Conservation (phyloP, 306 rosid species). For the Fragaria iinumae region DNA sequence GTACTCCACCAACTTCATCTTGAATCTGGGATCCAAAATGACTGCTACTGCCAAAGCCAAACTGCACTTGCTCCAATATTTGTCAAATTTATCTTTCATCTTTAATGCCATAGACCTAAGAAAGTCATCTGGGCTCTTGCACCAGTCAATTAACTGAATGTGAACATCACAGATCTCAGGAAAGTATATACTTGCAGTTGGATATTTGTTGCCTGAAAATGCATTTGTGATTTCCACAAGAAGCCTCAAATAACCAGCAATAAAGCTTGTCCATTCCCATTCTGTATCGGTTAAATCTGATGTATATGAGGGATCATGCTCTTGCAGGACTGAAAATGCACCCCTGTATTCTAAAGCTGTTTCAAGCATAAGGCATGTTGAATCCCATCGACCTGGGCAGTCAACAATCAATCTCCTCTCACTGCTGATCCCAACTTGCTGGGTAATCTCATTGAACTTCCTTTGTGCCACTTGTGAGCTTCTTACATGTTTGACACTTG, state of each 20-base stretch:
- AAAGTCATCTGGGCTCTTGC: constrained; percentile 72
- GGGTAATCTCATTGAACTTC: constrained; percentile 74
- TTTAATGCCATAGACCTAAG: constrained; percentile 64
- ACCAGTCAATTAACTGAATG: constrained; percentile 83
- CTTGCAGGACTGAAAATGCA: constrained; percentile 66
- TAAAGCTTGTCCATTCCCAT: constrained; percentile 70
- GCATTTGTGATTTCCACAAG: constrained; percentile 67
- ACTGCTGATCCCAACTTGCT: constrained; percentile 54
- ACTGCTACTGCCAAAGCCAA: constrained; percentile 82
- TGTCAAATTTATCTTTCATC: constrained; percentile 82
- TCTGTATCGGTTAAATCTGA: constrained; percentile 64
- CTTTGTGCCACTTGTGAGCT: constrained; percentile 69
- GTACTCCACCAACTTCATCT: constrained; percentile 92
- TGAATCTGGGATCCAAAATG: constrained; percentile 89
- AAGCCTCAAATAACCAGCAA: constrained; percentile 69
- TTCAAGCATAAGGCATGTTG: constrained; percentile 78
- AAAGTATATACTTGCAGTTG: constrained; percentile 77
- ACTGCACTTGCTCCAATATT: constrained; percentile 94
- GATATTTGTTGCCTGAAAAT: constrained; percentile 59
- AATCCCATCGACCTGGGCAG: constrained; percentile 67
- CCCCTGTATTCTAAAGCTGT: constrained; percentile 70
- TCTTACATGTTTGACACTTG: constrained; percentile 59
- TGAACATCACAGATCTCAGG: constrained; percentile 92
- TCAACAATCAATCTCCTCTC: constrained; percentile 63
- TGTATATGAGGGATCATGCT: constrained; percentile 58